Conservation (phyloP, 306 rosid genomes). For the Sesbania bispinosa region DNA sequence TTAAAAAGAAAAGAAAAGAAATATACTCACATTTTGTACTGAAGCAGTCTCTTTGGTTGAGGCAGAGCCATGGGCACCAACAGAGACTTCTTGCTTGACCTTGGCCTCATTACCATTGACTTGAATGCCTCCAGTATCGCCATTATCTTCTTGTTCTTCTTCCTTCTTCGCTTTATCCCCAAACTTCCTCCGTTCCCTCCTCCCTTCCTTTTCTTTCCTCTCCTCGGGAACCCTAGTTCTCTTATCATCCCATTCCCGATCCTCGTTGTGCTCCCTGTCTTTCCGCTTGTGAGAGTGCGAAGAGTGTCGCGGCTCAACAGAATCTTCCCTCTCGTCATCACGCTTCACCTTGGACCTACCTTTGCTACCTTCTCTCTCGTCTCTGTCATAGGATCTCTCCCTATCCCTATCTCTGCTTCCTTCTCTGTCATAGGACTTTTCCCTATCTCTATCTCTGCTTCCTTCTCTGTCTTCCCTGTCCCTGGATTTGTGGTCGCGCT, state of each 20-base stretch:
- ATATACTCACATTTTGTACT: slow-evolving; percentile 53
- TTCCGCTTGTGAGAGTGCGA: slow-evolving; percentile 65
- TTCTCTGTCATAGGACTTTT: not conserved
- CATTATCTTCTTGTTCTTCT: slow-evolving; percentile 19
- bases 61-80: slow-evolving; percentile 32
- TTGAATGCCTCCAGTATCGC: slow-evolving; percentile 1
- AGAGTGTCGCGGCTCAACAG: slow-evolving; percentile 42
- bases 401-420: slow-evolving; percentile 17
- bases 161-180: slow-evolving; percentile 60
- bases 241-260: slow-evolving; percentile 61
- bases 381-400: slow-evolving; percentile 33
- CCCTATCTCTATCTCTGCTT: slow-evolving; percentile 42
- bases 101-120: slow-evolving; percentile 16
- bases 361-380: slow-evolving; percentile 41
- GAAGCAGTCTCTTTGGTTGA: slow-evolving; percentile 44
- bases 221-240: slow-evolving; percentile 62
- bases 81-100: slow-evolving; percentile 35
- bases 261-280: slow-evolving; percentile 67
- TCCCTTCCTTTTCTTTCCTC: slow-evolving; percentile 39
- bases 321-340: slow-evolving; percentile 38
- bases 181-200: slow-evolving; percentile 60
- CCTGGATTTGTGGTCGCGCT: slow-evolving; percentile 51
- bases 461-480: slow-evolving; percentile 52
- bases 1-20: not conserved
- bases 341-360: slow-evolving; percentile 42